These are phyloP conservation scores for Raffaelea albimanens DNA, from an alignment of 2,329 filamentous ascomycete species.

Conservation along the genomic window DNA sequence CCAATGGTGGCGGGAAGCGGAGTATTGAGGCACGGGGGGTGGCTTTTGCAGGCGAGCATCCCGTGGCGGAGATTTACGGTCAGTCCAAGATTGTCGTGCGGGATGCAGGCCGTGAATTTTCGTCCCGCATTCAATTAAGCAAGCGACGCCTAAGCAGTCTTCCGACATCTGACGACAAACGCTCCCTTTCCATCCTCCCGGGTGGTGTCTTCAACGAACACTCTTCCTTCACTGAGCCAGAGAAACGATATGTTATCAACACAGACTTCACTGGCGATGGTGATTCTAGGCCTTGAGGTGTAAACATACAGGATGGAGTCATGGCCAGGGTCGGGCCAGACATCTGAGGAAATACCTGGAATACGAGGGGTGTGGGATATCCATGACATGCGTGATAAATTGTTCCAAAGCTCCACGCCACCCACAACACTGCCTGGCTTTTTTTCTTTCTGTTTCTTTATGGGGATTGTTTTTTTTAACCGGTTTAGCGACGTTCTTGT, in stretches of 20 bases:
- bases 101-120: background rate
- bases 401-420: background rate
- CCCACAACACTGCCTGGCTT: background rate
- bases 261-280: conserved; percentile 10
- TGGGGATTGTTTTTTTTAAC: no score
- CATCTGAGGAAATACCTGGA: no score
- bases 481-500: background rate
- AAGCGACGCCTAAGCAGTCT: background rate
- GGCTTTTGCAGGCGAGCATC: conserved; percentile 14
- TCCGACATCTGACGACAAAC: background rate
- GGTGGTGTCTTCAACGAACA: conserved; percentile 5
- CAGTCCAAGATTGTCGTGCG: conserved; percentile 16
- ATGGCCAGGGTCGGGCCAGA: no score
- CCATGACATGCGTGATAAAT: no score
- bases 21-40: conserved; percentile 15
- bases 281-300: background rate
- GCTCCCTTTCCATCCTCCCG: background rate
- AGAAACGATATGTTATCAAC: conserved; percentile 4
- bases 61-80: conserved; percentile 12
- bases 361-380: no score
- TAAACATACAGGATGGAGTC: no score
- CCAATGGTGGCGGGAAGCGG: conserved; percentile 20
- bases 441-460: background rate
- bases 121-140: background rate
- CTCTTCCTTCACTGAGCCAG: background rate